Evolutionary conservation across 1,139 yeast species (phyloP), one percentile per base, ranked within the genome.

Genomic region (Blastobotrys serpentis): DNA sequence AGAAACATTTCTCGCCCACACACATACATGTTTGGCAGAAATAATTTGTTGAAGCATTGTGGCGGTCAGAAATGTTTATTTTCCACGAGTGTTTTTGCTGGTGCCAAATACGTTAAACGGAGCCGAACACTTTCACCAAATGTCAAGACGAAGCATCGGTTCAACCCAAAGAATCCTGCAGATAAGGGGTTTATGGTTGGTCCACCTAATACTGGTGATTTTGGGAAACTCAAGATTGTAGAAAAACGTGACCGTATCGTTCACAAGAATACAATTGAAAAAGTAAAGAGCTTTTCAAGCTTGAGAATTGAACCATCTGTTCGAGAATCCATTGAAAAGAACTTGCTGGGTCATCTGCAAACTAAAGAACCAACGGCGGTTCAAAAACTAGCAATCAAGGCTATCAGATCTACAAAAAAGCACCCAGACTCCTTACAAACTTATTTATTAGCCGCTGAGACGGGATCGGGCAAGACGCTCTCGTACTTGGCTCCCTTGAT

Each of bases 401-500:
- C 74, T 11, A 67, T 83, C 23, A 67, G 69, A 41, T 57, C 65
- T 3, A 60, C 54, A 51, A 67, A 36, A 64, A 61, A 19, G 30
- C 55, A 43, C 56, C 42, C 44, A 56, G 48, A 55, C 2, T 46
- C 44, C 14, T 25, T 47, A 13, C 53, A 52, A 56, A 76, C 84
- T 0, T 88, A 81, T 69, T 81, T 95, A 2, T 67, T 92, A 50
- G 97, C 97, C 1, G 96, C 97, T 2, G 98, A 92, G 64, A 92
- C 98, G 0, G 98, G 98, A 0, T 84, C 95, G 0, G 98, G 98
- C 6, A 92, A 92, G 65, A 92, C 98, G 0, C 81, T 96, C 81
- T 89, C 97, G 0, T 92, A 90, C 62, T 65, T 90, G 52, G 80
- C 86, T 0, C 89, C 96, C 0, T 56, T 90, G 34, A 58, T 90